Conservation (phyloP, 306 rosid genomes). For the Neltuma alba region DNA sequence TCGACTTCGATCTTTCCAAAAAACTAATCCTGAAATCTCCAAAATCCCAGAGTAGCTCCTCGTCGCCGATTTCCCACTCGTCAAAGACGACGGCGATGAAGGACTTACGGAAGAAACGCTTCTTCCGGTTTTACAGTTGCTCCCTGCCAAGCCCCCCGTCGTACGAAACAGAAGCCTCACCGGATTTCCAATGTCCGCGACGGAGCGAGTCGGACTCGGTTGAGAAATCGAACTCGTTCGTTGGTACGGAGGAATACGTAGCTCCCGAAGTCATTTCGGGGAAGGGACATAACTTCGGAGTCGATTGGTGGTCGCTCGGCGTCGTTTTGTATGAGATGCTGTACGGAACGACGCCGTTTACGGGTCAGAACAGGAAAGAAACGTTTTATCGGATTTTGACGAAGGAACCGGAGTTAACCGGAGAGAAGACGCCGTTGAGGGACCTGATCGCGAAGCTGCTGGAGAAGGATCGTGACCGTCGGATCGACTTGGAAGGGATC, state of each 20-base stretch:
- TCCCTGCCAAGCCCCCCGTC: slow-evolving; percentile 44
- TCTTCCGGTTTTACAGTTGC: slow-evolving; percentile 38
- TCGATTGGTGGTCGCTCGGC: slow-evolving; percentile 97
- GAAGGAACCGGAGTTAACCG: slow-evolving; percentile 47
- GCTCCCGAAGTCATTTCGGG: slow-evolving; percentile 86
- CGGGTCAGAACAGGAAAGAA: slow-evolving; percentile 67
- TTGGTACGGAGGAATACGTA: slow-evolving; percentile 96
- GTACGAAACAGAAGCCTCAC: slow-evolving; percentile 19
- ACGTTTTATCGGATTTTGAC: slow-evolving; percentile 65
- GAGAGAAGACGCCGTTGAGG: slow-evolving; percentile 60
- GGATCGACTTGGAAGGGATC: slow-evolving; percentile 63
- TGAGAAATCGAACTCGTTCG: slow-evolving; percentile 86
- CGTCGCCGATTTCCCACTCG: slow-evolving; percentile 34
- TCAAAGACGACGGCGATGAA: background rate
- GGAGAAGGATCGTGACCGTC: slow-evolving; percentile 61
- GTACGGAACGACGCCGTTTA: slow-evolving; percentile 79
- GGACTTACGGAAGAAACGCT: slow-evolving; percentile 22
- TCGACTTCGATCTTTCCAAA: slow-evolving; percentile 89
- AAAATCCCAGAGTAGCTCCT: slow-evolving; percentile 33
- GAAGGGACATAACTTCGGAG: slow-evolving; percentile 72
- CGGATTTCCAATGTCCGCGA: background rate
- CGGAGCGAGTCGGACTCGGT: slow-evolving; percentile 48
- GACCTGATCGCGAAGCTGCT: slow-evolving; percentile 63
- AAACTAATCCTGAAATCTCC: slow-evolving; percentile 52
- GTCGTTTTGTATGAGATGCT: slow-evolving; percentile 73